A percentile compares a stretch with the other conserved stretches of the same genome.
phyloP scores from a whole-genome alignment of 441 rosid genomes.

The Gossypium gossypioides region DNA sequence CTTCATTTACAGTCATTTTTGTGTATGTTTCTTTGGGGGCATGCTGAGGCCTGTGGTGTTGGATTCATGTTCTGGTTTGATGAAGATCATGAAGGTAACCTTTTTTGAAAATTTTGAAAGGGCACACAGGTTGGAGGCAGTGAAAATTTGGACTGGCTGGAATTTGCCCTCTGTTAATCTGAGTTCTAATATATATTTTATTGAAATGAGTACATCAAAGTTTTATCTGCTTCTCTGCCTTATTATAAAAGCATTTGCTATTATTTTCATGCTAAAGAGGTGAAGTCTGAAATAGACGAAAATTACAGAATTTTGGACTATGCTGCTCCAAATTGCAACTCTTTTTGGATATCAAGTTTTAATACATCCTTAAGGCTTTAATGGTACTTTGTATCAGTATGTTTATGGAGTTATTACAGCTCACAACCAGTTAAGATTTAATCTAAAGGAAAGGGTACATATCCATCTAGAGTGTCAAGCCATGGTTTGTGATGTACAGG shows the following conservation, averaged over 20 bases:
- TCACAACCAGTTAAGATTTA: not conserved
- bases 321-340: not conserved
- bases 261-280: not conserved
- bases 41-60: not conserved
- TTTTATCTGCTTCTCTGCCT: not conserved
- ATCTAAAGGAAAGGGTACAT: not conserved
- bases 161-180: slow-evolving; percentile 14
- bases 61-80: not conserved
- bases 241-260: not conserved
- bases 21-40: not conserved
- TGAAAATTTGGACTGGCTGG: slow-evolving; percentile 15
- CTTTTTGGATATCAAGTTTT: not conserved
- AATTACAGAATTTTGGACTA: not conserved
- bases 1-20: not conserved
- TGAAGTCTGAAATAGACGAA: not conserved
- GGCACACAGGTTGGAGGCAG: not conserved
- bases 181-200: slow-evolving; percentile 8
- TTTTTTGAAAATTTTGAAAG: not conserved
- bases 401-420: not conserved
- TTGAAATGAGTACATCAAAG: not conserved
- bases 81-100: not conserved
- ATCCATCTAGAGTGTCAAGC: not conserved
- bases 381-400: not conserved
- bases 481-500: no score
- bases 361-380: not conserved